Conservation (phyloP, 2,329 filamentous ascomycete genomes). For the Onygenales sp. region DNA sequence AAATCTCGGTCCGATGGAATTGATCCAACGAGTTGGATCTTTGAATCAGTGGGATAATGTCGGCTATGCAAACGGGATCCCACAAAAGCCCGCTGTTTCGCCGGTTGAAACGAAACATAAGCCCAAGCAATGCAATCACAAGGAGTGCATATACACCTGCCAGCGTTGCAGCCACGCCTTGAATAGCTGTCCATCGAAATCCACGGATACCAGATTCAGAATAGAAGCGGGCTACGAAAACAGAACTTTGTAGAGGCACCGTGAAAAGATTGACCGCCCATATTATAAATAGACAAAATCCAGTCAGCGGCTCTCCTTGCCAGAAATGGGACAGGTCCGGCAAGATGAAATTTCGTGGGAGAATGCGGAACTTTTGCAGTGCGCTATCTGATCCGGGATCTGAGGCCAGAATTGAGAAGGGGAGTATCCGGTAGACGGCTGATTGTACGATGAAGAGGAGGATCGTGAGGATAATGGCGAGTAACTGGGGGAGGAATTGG, state of each 20-base stretch:
- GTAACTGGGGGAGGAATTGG: conserved; percentile 69
- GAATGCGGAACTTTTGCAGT: conserved; percentile 51
- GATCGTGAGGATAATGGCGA: conserved; percentile 62
- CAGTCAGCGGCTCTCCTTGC: conserved; percentile 58
- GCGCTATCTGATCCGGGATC: conserved; percentile 51
- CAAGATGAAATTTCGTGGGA: conserved; percentile 56
- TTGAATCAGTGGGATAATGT: conserved; percentile 68
- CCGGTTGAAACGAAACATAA: conserved; percentile 56
- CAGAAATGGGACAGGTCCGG: conserved; percentile 60
- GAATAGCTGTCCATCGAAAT: conserved; percentile 74
- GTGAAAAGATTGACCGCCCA: conserved; percentile 69
- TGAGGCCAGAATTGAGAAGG: conserved; percentile 68
- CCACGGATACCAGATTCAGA: conserved; percentile 46
- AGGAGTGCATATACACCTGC: conserved; percentile 65
- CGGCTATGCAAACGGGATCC: conserved; percentile 74
- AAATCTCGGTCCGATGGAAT: conserved; percentile 60
- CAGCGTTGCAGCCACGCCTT: conserved; percentile 68
- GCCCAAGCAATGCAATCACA: conserved; percentile 45
- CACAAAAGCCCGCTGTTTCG: conserved; percentile 69
- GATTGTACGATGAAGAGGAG: conserved; percentile 68
- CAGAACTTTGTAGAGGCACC: conserved; percentile 68
- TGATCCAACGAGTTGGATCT: conserved; percentile 68
- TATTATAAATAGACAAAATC: conserved; percentile 55
- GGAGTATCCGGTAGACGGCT: conserved; percentile 65
- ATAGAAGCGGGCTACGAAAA: conserved; percentile 60